phyloP scores from a whole-genome alignment of 2,329 filamentous ascomycete genomes.

The Alternaria arbusti region DNA sequence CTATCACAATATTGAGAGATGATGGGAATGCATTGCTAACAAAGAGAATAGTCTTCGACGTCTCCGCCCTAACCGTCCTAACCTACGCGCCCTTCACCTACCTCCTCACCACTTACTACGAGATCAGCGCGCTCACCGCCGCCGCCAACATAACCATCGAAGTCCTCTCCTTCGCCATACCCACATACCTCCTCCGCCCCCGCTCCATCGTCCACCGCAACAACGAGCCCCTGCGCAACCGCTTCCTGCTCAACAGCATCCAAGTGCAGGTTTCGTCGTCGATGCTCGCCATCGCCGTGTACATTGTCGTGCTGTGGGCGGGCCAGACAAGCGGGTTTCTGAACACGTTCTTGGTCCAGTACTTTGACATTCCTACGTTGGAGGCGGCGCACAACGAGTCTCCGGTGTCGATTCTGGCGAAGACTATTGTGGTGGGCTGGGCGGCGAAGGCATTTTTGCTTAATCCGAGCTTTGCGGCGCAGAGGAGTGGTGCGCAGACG shows the following conservation, averaged over 20 bases:
- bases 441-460: slow-evolving; percentile 82
- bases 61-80: slow-evolving; percentile 60
- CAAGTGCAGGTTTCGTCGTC: slow-evolving; percentile 63
- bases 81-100: slow-evolving; percentile 78
- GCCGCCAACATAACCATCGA: slow-evolving; percentile 71
- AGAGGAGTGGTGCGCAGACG: too few relatives aligned
- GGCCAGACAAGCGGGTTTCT: slow-evolving; percentile 71
- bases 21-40: slow-evolving; percentile 7
- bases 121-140: slow-evolving; percentile 67
- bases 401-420: slow-evolving; percentile 54
- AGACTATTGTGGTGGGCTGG: slow-evolving; percentile 71
- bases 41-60: slow-evolving; percentile 44
- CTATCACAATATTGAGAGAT: not conserved
- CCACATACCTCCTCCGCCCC: slow-evolving; percentile 76
- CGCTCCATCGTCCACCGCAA: slow-evolving; percentile 69
- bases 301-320: slow-evolving; percentile 73
- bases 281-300: slow-evolving; percentile 73
- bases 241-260: slow-evolving; percentile 49
- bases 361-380: slow-evolving; percentile 77
- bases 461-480: slow-evolving; percentile 66
- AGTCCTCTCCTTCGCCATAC: slow-evolving; percentile 70
- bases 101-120: slow-evolving; percentile 80
- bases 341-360: slow-evolving; percentile 72
- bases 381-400: slow-evolving; percentile 70
- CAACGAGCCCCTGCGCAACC: slow-evolving; percentile 53